Conservation (phyloP, 1,284 basidiomycete species). For the Trichosporon sp. region DNA sequence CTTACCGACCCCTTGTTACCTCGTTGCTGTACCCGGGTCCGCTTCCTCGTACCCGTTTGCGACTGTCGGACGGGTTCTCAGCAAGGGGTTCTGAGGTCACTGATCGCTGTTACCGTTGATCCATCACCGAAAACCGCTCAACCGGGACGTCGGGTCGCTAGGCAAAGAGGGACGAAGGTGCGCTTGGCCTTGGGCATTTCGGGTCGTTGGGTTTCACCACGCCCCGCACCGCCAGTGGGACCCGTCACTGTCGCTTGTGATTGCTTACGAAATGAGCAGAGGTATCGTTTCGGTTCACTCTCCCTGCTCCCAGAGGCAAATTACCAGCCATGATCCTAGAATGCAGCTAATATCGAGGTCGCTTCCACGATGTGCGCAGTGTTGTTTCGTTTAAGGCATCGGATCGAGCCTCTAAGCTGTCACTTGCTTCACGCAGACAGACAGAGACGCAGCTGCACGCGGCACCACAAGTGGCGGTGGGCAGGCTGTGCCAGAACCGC, state of each 20-base stretch:
- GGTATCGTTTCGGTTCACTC: no score
- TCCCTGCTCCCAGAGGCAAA: no score
- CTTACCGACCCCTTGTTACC: conserved; percentile 1
- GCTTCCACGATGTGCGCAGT: no score
- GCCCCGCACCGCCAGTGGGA: not conserved
- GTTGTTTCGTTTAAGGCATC: no score
- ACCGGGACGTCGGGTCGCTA: not conserved
- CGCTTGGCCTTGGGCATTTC: not conserved
- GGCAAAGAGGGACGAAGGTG: not conserved
- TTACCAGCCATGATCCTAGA: no score
- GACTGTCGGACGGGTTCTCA: not conserved
- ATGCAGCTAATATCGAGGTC: no score
- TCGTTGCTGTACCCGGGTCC: not conserved
- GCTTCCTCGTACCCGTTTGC: not conserved
- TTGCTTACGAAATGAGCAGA: no score
- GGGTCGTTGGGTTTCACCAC: conserved; percentile 1
- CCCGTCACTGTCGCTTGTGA: not conserved
- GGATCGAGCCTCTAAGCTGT: no score
- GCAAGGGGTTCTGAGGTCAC: not conserved
- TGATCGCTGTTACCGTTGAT: conserved; percentile 13
- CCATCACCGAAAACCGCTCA: not conserved
- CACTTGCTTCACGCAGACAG: no score
- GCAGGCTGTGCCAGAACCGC: not conserved
- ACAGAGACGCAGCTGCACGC: not conserved
- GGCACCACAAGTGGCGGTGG: not conserved